Evolutionary conservation across 2,329 filamentous ascomycete genomes (phyloP).

Genomic region (Hymenoscyphus fructigenus): DNA sequence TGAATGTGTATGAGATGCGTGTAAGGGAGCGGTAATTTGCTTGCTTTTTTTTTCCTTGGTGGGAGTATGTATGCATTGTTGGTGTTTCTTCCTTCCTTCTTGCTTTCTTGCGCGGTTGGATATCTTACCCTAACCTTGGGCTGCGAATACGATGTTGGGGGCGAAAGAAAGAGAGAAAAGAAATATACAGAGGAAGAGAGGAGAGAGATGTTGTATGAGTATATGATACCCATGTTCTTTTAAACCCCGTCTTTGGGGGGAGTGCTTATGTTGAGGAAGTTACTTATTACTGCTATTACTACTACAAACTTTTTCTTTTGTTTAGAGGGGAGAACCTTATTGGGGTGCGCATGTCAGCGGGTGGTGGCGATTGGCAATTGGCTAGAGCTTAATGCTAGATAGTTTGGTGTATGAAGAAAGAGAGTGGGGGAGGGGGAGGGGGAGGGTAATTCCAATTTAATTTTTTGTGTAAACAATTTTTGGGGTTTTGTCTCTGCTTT

Average conservation of each 20-base stretch:
- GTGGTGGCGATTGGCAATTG: background rate
- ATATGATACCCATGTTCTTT: conserved; percentile 23
- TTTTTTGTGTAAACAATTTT: background rate
- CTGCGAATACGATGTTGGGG: background rate
- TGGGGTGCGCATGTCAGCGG: no score
- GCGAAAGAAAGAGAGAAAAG: background rate
- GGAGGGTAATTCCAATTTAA: background rate
- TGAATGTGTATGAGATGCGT: background rate
- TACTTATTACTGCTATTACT: background rate
- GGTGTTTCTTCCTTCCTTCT: conserved; percentile 1
- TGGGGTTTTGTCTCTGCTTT: background rate
- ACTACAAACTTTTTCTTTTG: background rate
- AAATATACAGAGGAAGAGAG: background rate
- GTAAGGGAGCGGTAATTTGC: background rate
- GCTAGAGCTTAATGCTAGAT: conserved; percentile 1
- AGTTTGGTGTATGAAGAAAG: background rate
- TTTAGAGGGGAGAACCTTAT: background rate
- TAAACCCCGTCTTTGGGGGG: conserved; percentile 10
- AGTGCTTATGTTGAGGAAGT: background rate
- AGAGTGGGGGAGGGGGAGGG: background rate
- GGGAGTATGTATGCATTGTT: background rate
- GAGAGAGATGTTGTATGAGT: conserved; percentile 14
- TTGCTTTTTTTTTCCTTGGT: conserved; percentile 5
- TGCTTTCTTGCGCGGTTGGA: background rate
- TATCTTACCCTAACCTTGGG: background rate